A percentile compares a stretch with the other conserved stretches of the same genome.
Conservation (phyloP, 192 early-diverging fungal genomes). For the Powellomyces hirtus region DNA sequence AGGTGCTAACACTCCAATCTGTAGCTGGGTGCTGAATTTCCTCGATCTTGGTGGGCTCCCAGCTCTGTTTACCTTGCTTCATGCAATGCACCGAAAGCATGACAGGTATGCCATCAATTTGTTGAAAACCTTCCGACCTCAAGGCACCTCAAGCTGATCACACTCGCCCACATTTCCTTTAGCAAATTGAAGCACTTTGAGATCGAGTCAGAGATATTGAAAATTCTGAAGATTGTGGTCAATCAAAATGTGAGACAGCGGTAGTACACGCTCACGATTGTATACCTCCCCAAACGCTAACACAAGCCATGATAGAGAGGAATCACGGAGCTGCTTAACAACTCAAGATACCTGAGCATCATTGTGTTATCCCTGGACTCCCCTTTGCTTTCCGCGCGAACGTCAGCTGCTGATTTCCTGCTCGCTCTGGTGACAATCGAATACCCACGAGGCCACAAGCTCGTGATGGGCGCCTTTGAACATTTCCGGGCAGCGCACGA, state of each 20-base stretch:
- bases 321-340: slow-evolving; percentile 36
- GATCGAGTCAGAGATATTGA: slow-evolving; percentile 41
- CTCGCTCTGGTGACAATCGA: slow-evolving; percentile 41
- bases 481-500: slow-evolving; percentile 21
- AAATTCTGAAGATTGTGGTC: slow-evolving; percentile 41
- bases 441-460: slow-evolving; percentile 44
- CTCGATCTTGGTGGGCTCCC: slow-evolving; percentile 39
- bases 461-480: slow-evolving; percentile 44
- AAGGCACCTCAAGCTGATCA: too few species aligned
- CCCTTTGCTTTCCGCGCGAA: slow-evolving; percentile 34
- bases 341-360: slow-evolving; percentile 35
- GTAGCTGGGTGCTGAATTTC: slow-evolving; percentile 42
- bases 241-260: slow-evolving; percentile 34
- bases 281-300: background rate
- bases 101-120: slow-evolving; percentile 27
- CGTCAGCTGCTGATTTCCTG: slow-evolving; percentile 41
- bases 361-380: slow-evolving; percentile 46
- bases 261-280: background rate
- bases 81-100: slow-evolving; percentile 36
- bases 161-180: background rate
- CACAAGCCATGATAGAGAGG: slow-evolving; percentile 18
- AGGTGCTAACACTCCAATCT: too few species aligned
- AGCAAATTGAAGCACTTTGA: slow-evolving; percentile 48
- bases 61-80: slow-evolving; percentile 35
- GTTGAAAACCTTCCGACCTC: too few species aligned